Base-by-base conservation (phyloP, 1,284 basidiomycete genomes). In the Puccinia hordei region DNA sequence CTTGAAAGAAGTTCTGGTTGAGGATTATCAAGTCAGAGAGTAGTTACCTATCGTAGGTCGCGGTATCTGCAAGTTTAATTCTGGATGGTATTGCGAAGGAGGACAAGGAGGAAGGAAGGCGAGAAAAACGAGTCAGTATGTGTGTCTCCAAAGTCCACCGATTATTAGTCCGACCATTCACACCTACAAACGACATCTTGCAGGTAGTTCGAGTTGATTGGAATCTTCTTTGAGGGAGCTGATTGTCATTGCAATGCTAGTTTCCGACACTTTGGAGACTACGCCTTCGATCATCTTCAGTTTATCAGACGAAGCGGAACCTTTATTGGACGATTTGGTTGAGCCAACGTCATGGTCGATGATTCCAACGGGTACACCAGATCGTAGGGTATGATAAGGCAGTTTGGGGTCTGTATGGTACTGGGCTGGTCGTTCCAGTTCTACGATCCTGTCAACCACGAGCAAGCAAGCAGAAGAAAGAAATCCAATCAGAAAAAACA, bases 41-140 rank as follows among this genome's bases (percentile, higher is more conserved):
- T 84, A 66, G 61, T 65, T 84, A 91, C 92, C 95, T 89, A 84
- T 97, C 94, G 84, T 92, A 95, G 0, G 95, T 97, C 13, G 92
- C 90, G 71, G 91, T 93, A 83, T 97, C 97, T 5, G 93, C 95
- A 1, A 97, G 88, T 85, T 97, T 97, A 74, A 97, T 86, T n/a
- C 87, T 88, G 73, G 24, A 27, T 38, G 22, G 17, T 30, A 9
- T 15, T 22, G 8, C 19, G 72, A 55, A 63, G 63, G 22, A 38
- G 44, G 30, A 61, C 19, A 17, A 30, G 41, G 33, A 30, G 53
- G 66, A 44, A 15, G 33, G 46, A 22, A 55, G 46, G 38, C 22
- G 41, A 33, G n/a, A 0, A 12, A 71, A 33, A 3, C 46, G 1
- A 82, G 87, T 82, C 77, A 88, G 81, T 96, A 86, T 19, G 93